phyloP scores from a whole-genome alignment of 176 grass and related monocot species.

The Puccinellia tenuiflora region DNA sequence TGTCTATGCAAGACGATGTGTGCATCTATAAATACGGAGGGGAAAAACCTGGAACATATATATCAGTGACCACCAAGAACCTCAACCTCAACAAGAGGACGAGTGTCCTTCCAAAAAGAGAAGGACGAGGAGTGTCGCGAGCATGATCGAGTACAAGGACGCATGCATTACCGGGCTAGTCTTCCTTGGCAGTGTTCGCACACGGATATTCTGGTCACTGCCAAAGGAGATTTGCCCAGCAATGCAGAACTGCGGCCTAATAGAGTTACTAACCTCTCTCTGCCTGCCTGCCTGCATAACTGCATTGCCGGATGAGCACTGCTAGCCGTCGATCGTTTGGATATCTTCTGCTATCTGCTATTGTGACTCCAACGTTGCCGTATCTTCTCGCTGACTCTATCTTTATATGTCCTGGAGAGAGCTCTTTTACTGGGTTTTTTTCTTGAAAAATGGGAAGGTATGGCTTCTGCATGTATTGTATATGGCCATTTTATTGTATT shows the following conservation, averaged over 20 bases:
- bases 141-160: neutral
- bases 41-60: neutral
- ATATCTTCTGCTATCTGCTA: too few relatives aligned
- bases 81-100: too few relatives aligned
- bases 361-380: too few relatives aligned
- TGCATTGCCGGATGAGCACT: too few relatives aligned
- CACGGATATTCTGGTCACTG: neutral
- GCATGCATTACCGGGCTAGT: conserved; percentile 33
- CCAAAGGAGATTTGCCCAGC: conserved; percentile 65
- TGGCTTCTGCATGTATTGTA: too few relatives aligned
- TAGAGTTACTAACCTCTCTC: neutral
- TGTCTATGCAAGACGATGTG: neutral
- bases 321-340: too few relatives aligned
- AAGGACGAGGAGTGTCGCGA: neutral
- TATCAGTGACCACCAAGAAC: neutral
- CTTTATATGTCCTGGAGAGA: too few relatives aligned
- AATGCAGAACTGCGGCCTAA: conserved; percentile 18
- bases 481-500: too few relatives aligned
- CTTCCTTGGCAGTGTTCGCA: conserved; percentile 41
- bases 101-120: neutral
- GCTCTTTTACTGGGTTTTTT: too few relatives aligned
- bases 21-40: conserved; percentile 17
- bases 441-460: too few relatives aligned
- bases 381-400: too few relatives aligned
- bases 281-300: too few relatives aligned